Evolutionary conservation across 441 rosid species (phyloP), one percentile per base, ranked within the genome.

Genomic region (Populus tomentosa): DNA sequence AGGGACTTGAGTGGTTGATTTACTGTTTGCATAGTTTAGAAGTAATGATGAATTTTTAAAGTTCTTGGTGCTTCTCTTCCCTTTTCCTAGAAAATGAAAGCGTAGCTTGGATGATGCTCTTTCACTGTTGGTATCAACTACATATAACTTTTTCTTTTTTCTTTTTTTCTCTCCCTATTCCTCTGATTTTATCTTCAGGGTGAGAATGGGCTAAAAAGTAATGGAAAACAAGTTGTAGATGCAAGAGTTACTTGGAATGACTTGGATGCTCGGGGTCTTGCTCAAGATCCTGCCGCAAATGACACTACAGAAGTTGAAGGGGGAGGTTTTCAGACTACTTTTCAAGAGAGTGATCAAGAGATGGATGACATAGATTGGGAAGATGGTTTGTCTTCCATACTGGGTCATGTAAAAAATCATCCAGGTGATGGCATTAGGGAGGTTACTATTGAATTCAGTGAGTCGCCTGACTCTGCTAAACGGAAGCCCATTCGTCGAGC

Each of bases 301-400:
- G 61, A 70, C 72, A 68, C 32, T 18, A 70, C 7, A 28, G 84
- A 80, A 24, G 74, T 68, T 73, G 78, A 78, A 62, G 80, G 63
- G 16, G 73, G 61, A 62, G 76, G 75, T 76, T 63, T 69, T 76
- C 70, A 63, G 62, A 81, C 69, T 75, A 42, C 71, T 50, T n/a
- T 71, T 78, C 35, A 32, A 50, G 64, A 78, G 73, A 78, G 67
- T 66, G 75, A 74, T 65, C 90, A 87, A 53, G 91, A 89, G 59
- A 87, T 87, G 83, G 88, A 92, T 78, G 97, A 89, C 78, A 86
- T 89, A 33, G 97, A 93, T 81, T 94, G 99, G 98, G 98, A 94
- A 87, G 97, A 95, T 82, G 94, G 97, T 78, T 87, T 87, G 3
- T 40, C 82, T 82, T 88, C 88, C 36, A 75, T 53, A 66, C 46